Evolutionary conservation across 495 filamentous ascomycete genomes (phyloP).

Genomic region (Daldinia loculata): DNA sequence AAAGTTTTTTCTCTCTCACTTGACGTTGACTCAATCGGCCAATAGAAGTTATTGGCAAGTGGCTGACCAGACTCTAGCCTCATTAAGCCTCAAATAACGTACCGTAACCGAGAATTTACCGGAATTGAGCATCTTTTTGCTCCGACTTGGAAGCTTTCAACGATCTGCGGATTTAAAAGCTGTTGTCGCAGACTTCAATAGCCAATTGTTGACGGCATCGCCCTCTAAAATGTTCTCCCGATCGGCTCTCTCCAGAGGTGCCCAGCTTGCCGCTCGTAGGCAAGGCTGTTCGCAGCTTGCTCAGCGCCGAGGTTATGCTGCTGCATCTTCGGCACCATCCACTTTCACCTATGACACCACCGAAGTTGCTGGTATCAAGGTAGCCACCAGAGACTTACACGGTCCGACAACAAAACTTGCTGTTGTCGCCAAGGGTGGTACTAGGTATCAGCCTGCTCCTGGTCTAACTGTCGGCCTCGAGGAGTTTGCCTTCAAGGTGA

Average conservation of each 20-base stretch:
- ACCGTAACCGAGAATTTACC: slow-evolving; percentile 49
- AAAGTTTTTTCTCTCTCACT: too few species aligned
- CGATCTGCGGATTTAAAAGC: slow-evolving; percentile 37
- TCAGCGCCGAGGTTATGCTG: slow-evolving; percentile 79
- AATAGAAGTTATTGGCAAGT: slow-evolving; percentile 20
- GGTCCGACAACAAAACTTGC: slow-evolving; percentile 90
- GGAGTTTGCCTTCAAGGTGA: slow-evolving; percentile 95
- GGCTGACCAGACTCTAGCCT: slow-evolving; percentile 40
- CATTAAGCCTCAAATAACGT: slow-evolving; percentile 28
- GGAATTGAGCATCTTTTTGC: slow-evolving; percentile 50
- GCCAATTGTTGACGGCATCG: slow-evolving; percentile 59
- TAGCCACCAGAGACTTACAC: slow-evolving; percentile 84
- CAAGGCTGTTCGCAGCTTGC: slow-evolving; percentile 67
- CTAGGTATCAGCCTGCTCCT: slow-evolving; percentile 86
- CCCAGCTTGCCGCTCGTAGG: slow-evolving; percentile 75
- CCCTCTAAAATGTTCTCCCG: slow-evolving; percentile 82
- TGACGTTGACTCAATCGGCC: slow-evolving; percentile 7
- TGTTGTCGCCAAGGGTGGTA: slow-evolving; percentile 90
- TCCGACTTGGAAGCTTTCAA: slow-evolving; percentile 24
- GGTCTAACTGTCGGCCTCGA: slow-evolving; percentile 89
- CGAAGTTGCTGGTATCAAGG: slow-evolving; percentile 86
- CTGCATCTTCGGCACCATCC: slow-evolving; percentile 69
- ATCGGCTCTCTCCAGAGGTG: slow-evolving; percentile 78
- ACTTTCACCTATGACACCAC: slow-evolving; percentile 88
- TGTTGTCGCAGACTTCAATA: slow-evolving; percentile 53